Percentiles rank a stretch among this genome's conserved stretches.
Conservation (phyloP, 2,329 filamentous ascomycete genomes). For the Plenodomus biglobosus region DNA sequence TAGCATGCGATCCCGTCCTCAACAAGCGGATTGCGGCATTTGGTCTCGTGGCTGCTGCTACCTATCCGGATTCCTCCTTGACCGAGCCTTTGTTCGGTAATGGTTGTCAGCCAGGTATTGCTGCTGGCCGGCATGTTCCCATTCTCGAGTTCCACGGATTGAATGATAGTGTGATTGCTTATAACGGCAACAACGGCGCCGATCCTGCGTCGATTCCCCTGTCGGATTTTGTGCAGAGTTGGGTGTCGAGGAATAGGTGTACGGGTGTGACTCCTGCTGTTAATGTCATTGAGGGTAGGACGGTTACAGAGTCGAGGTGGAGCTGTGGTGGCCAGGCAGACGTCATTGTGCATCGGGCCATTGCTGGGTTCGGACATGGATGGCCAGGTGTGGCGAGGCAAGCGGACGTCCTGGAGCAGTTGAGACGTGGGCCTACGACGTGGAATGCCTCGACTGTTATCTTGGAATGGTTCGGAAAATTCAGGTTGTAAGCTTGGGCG, state of each 20-base stretch:
- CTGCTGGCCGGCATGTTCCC: constrained; percentile 7
- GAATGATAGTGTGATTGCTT: constrained; percentile 26
- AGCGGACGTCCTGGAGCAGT: constrained; percentile 22
- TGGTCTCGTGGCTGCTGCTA: constrained; percentile 49
- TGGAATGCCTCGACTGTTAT: constrained; percentile 27
- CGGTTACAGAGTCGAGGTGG: constrained; percentile 16
- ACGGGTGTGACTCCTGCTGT: background rate
- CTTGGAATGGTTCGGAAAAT: constrained; percentile 23
- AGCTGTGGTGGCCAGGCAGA: constrained; percentile 15
- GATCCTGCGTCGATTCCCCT: constrained; percentile 19
- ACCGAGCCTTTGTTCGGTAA: constrained; percentile 21
- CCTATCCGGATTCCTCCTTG: constrained; percentile 37
- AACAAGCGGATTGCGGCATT: constrained; percentile 51
- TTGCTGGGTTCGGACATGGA: constrained; percentile 27
- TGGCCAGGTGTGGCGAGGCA: constrained; percentile 22
- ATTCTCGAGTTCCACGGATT: constrained; percentile 25
- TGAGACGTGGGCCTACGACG: constrained; percentile 18
- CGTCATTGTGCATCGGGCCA: constrained; percentile 15
- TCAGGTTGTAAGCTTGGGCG: constrained; percentile 9
- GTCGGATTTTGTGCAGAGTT: constrained; percentile 12
- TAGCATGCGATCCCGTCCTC: constrained; percentile 48
- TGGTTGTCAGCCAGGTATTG: constrained; percentile 9
- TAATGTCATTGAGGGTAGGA: too few relatives aligned
- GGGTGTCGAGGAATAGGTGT: constrained; percentile 16
- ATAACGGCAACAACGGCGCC: constrained; percentile 20